phyloP scores from a whole-genome alignment of 2,329 filamentous ascomycete genomes.

The Cladosporium phlei region DNA sequence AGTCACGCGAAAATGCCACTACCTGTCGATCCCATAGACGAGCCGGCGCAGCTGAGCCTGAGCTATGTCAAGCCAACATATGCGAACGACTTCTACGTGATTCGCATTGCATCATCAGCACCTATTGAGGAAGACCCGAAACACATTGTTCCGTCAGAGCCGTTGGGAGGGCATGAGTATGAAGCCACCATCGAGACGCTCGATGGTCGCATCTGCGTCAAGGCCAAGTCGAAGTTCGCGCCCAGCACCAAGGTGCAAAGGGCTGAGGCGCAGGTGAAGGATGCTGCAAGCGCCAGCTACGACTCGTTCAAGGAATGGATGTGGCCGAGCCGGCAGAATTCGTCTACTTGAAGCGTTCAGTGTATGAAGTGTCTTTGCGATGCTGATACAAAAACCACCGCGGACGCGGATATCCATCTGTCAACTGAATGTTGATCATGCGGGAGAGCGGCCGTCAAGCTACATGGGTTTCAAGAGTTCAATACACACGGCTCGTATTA shows the following conservation, averaged over 20 bases:
- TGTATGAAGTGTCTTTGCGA: too few species aligned
- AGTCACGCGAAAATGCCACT: conserved; percentile 29
- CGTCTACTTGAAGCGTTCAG: conserved; percentile 1
- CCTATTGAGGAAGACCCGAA: conserved; percentile 20
- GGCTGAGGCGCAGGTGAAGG: conserved; percentile 20
- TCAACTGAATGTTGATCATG: too few species aligned
- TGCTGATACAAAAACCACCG: too few species aligned
- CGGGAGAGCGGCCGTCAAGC: too few species aligned
- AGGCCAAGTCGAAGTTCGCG: conserved; percentile 40
- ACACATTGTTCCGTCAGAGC: conserved; percentile 32
- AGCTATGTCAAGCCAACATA: conserved; percentile 59
- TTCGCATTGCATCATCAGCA: conserved; percentile 45
- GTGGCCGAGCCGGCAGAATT: conserved; percentile 24
- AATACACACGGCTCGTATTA: too few species aligned
- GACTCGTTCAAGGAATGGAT: conserved; percentile 30
- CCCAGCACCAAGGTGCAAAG: conserved; percentile 20
- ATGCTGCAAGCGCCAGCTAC: conserved; percentile 21
- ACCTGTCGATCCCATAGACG: conserved; percentile 16
- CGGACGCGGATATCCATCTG: too few species aligned
- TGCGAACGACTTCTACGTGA: conserved; percentile 59
- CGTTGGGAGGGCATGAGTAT: conserved; percentile 42
- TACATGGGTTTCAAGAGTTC: too few species aligned
- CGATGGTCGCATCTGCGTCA: conserved; percentile 54
- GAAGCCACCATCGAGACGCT: conserved; percentile 51
- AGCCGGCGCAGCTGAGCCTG: conserved; percentile 43